Evolutionary conservation across 2,329 filamentous ascomycete species (phyloP).

Genomic region (Acephala macrosclerotiorum): DNA sequence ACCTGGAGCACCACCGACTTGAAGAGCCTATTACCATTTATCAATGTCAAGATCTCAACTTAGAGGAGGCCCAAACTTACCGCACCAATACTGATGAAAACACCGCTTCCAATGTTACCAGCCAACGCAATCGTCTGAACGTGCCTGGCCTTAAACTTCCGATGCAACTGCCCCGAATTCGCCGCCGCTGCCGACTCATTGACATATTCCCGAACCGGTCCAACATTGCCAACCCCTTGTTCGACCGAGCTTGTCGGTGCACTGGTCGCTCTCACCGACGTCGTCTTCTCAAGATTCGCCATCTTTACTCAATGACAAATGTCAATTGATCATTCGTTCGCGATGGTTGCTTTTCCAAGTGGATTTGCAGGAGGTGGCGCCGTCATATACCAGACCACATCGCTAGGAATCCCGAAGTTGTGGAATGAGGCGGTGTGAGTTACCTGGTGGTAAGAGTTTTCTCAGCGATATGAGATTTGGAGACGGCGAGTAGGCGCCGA

Average conservation of each 20-base stretch:
- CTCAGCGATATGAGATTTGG: conserved; percentile 1
- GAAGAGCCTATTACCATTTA: conserved; percentile 51
- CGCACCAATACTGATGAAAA: conserved; percentile 12
- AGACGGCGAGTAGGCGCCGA: background rate
- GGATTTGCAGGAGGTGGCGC: background rate
- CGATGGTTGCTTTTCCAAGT: background rate
- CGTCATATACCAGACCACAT: conserved; percentile 8
- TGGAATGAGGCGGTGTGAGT: background rate
- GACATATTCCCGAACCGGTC: background rate
- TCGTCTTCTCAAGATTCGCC: conserved; percentile 8
- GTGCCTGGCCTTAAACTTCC: conserved; percentile 12
- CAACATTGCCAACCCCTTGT: conserved; percentile 4
- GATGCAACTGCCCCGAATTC: background rate
- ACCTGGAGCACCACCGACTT: conserved; percentile 53
- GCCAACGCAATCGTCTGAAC: conserved; percentile 16
- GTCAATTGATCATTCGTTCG: background rate
- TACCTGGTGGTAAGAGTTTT: background rate
- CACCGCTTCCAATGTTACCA: conserved; percentile 11
- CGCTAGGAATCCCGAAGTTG: background rate
- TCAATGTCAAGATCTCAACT: background rate
- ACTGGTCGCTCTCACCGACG: conserved; percentile 1
- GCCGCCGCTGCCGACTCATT: background rate
- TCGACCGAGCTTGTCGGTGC: background rate
- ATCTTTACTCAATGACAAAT: background rate
- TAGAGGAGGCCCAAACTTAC: background rate